Conservation (phyloP, 2,329 filamentous ascomycete species). For the Aureobasidium musti region DNA sequence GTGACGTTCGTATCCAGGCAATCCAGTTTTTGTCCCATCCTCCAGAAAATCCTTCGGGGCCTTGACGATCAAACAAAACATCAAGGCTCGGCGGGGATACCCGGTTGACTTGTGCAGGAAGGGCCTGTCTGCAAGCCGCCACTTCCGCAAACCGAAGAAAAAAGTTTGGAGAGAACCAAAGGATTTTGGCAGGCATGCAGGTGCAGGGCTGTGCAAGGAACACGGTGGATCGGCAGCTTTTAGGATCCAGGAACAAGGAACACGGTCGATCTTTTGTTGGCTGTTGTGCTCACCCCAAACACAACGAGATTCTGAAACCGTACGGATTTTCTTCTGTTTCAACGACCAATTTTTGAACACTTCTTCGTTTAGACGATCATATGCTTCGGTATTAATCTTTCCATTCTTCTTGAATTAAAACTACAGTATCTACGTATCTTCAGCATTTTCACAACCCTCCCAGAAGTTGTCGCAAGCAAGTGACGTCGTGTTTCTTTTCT, state of each 20-base stretch:
- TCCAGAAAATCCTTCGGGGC: background rate
- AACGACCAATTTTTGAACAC: background rate
- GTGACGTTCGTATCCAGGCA: background rate
- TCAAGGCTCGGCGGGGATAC: slow-evolving; percentile 15
- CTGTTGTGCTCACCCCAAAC: background rate
- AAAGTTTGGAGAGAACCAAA: background rate
- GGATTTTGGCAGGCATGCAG: slow-evolving; percentile 5
- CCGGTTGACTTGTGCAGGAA: slow-evolving; percentile 27
- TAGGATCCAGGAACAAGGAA: slow-evolving; percentile 20
- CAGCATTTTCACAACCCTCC: background rate
- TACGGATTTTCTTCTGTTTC: background rate
- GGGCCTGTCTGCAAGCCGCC: background rate
- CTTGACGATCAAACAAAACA: slow-evolving; percentile 27
- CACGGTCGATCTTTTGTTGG: slow-evolving; percentile 9
- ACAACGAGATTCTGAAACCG: slow-evolving; percentile 9
- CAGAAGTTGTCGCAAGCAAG: slow-evolving; percentile 22
- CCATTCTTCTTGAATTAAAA: background rate
- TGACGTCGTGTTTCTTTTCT: slow-evolving; percentile 21
- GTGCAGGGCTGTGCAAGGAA: slow-evolving; percentile 24
- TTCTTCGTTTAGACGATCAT: background rate
- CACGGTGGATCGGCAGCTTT: slow-evolving; percentile 3
- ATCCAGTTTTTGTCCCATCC: background rate
- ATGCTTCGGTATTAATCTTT: background rate
- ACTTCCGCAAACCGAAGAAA: slow-evolving; percentile 10
- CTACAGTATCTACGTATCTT: background rate